phyloP scores from a whole-genome alignment of 495 filamentous ascomycete genomes.

The Hypoxylon rickii region DNA sequence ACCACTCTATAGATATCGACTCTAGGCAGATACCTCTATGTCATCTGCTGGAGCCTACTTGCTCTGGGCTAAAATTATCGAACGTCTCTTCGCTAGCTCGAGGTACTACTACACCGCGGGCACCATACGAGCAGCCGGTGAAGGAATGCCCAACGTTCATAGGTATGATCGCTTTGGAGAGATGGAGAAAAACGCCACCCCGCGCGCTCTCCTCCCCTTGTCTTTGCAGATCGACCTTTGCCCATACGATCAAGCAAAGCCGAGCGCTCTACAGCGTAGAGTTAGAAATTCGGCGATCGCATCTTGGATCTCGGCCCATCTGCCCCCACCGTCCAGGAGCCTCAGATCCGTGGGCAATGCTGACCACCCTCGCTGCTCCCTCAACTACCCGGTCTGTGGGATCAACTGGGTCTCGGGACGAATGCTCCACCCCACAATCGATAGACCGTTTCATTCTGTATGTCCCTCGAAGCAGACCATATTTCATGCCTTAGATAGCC shows the following conservation, averaged over 20 bases:
- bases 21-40: background rate
- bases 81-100: constrained; percentile 5
- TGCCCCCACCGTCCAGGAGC: constrained; percentile 9
- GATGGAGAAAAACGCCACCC: constrained; percentile 23
- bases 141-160: constrained; percentile 5
- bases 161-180: background rate
- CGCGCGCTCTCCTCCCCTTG: constrained; percentile 13
- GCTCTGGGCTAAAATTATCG: background rate
- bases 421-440: constrained; percentile 4
- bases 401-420: background rate
- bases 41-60: background rate
- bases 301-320: constrained; percentile 6
- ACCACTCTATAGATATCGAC: background rate
- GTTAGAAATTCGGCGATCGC: background rate
- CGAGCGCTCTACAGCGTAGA: background rate
- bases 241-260: constrained; percentile 11
- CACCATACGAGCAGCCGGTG: background rate
- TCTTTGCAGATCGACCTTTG: constrained; percentile 18
- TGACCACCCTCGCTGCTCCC: background rate
- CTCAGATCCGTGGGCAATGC: constrained; percentile 3
- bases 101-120: constrained; percentile 9
- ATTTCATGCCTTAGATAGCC: background rate
- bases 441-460: background rate
- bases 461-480: background rate
- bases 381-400: constrained; percentile 5